phyloP scores from a whole-genome alignment of 768 basidiomycete species.

The Termitomyces heimii region DNA sequence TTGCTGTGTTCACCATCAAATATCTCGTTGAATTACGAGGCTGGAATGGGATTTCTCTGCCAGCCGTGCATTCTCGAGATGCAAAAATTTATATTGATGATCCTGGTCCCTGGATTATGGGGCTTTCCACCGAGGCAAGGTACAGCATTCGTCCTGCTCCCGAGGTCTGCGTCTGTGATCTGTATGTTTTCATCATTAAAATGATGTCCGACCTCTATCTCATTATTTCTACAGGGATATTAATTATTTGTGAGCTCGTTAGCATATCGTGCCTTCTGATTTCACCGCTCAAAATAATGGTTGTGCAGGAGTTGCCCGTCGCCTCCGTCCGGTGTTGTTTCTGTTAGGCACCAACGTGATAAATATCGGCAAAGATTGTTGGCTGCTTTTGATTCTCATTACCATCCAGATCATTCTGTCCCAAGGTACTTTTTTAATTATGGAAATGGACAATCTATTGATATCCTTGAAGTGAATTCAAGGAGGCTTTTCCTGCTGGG shows the following conservation, averaged over 20 bases:
- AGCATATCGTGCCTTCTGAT: constrained; percentile 1
- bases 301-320: constrained; percentile 62
- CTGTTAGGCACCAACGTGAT: constrained; percentile 74
- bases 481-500: constrained; percentile 91
- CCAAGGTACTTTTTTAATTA: constrained; percentile 43
- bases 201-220: not conserved
- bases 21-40: constrained; percentile 91
- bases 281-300: constrained; percentile 6
- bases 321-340: constrained; percentile 71
- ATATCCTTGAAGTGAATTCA: constrained; percentile 65
- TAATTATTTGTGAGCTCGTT: constrained; percentile 60
- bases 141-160: constrained; percentile 68
- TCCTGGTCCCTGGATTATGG: constrained; percentile 96
- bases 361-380: constrained; percentile 71
- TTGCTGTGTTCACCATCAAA: constrained; percentile 85
- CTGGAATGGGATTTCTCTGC: constrained; percentile 85
- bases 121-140: constrained; percentile 78
- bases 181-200: constrained; percentile 42
- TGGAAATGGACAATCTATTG: not conserved
- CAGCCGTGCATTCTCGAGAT: constrained; percentile 82
- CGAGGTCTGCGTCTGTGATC: constrained; percentile 84
- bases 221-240: constrained; percentile 51
- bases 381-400: constrained; percentile 77
- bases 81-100: constrained; percentile 93
- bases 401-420: constrained; percentile 84